These are phyloP conservation scores for Geotrichum histeridarum DNA, from an alignment of 1,139 yeast genomes.

Conservation along the genomic window DNA sequence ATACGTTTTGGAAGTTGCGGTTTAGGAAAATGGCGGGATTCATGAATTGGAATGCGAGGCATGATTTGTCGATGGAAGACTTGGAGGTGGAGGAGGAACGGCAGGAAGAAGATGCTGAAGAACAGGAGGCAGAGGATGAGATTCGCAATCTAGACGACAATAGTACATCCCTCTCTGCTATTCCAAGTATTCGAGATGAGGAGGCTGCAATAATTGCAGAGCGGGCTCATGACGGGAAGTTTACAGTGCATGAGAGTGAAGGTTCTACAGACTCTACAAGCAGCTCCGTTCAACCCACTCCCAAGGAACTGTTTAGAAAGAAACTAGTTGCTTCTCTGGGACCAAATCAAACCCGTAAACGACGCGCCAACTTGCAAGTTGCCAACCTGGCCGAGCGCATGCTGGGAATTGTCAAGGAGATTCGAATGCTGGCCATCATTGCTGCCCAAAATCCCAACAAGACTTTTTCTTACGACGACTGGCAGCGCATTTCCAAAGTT, in stretches of 20 bases:
- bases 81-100: slow-evolving; percentile 10
- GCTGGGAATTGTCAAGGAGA: slow-evolving; percentile 29
- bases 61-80: not conserved
- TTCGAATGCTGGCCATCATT: slow-evolving; percentile 21
- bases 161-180: not conserved
- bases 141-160: not conserved
- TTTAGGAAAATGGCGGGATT: slow-evolving; percentile 23
- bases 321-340: not conserved
- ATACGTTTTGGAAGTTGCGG: slow-evolving; percentile 20
- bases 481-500: slow-evolving; percentile 40
- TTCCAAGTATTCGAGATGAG: not conserved
- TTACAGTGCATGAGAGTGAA: too few species aligned
- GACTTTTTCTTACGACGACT: slow-evolving; percentile 40
- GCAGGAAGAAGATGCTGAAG: slow-evolving; percentile 15
- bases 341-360: not conserved
- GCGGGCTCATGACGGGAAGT: too few species aligned
- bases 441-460: slow-evolving; percentile 35
- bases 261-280: not conserved
- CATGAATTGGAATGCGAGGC: not conserved
- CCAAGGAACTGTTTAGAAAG: not conserved
- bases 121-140: not conserved
- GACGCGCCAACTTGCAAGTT: slow-evolving; percentile 8
- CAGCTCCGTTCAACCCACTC: not conserved
- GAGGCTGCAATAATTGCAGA: not conserved
- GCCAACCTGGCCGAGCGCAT: slow-evolving; percentile 24